Conservation (phyloP, 768 basidiomycete species). For the Neoboletus magnificus region DNA sequence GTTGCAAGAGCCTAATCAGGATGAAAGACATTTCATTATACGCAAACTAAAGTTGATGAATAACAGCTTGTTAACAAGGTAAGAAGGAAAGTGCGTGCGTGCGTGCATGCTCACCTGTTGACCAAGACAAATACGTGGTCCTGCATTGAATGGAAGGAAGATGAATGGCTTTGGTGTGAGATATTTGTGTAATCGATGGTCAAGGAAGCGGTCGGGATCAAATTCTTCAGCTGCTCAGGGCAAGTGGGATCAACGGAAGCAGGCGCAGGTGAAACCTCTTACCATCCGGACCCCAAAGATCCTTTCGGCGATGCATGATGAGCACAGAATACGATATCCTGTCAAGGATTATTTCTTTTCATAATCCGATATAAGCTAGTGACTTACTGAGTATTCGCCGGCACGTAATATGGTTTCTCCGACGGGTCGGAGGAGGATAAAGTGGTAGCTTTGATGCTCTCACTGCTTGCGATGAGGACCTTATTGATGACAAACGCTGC, state of each 20-base stretch:
- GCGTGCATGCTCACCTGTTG: conserved; percentile 43
- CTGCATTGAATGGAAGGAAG: conserved; percentile 63
- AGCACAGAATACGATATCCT: conserved; percentile 55
- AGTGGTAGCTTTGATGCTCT: conserved; percentile 45
- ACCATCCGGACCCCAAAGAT: conserved; percentile 75
- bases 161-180: conserved; percentile 63
- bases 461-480: conserved; percentile 29
- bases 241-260: background rate
- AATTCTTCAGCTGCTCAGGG: conserved; percentile 52
- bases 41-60: conserved; percentile 39
- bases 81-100: background rate
- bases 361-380: background rate
- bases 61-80: background rate
- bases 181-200: conserved; percentile 58
- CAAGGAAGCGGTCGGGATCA: conserved; percentile 71
- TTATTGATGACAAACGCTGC: background rate
- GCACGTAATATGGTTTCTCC: conserved; percentile 27
- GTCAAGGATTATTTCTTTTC: background rate
- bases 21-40: conserved; percentile 63
- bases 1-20: conserved; percentile 60
- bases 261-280: background rate
- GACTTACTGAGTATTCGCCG: conserved; percentile 40
- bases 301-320: conserved; percentile 61
- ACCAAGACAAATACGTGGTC: conserved; percentile 57
- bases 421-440: conserved; percentile 35